These are phyloP conservation scores for Aspergillus sclerotioniger DNA, from an alignment of 495 filamentous ascomycete genomes.

Conservation along the genomic window DNA sequence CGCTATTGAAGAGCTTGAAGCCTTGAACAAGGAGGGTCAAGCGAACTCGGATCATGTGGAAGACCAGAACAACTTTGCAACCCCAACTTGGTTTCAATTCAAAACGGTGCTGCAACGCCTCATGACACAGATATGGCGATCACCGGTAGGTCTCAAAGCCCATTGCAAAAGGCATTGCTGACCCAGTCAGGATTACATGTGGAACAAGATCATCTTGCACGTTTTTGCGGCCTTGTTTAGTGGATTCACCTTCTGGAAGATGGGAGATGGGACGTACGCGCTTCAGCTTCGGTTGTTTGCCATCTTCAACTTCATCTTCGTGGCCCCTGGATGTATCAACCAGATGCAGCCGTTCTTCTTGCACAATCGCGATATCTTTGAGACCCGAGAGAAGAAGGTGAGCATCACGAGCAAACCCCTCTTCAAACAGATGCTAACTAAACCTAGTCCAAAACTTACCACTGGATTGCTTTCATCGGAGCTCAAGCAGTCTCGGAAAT, in stretches of 20 bases:
- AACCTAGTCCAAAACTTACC: constrained; percentile 60
- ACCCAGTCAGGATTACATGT: constrained; percentile 37
- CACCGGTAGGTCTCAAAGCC: constrained; percentile 66
- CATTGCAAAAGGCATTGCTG: constrained; percentile 28
- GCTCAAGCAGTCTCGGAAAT: constrained; percentile 55
- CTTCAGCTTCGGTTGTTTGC: constrained; percentile 45
- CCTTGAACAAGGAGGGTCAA: constrained; percentile 50
- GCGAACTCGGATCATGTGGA: constrained; percentile 40
- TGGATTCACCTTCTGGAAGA: constrained; percentile 48
- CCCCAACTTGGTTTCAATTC: constrained; percentile 47
- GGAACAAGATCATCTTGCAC: constrained; percentile 44
- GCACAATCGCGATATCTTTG: constrained; percentile 71
- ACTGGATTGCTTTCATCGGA: constrained; percentile 45
- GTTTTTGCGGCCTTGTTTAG: constrained; percentile 40
- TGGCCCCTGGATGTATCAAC: constrained; percentile 79
- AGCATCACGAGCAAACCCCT: constrained; percentile 59
- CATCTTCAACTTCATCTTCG: constrained; percentile 73
- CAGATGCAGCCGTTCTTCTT: constrained; percentile 87
- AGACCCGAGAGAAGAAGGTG: constrained; percentile 70
- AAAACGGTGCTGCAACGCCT: constrained; percentile 55
- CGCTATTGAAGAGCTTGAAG: constrained; percentile 58
- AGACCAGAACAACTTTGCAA: constrained; percentile 48
- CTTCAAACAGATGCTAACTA: constrained; percentile 51
- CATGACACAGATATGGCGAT: constrained; percentile 84
- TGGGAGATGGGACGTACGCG: constrained; percentile 39